phyloP scores from a whole-genome alignment of 495 filamentous ascomycete species.

The Xylaria castorea region DNA sequence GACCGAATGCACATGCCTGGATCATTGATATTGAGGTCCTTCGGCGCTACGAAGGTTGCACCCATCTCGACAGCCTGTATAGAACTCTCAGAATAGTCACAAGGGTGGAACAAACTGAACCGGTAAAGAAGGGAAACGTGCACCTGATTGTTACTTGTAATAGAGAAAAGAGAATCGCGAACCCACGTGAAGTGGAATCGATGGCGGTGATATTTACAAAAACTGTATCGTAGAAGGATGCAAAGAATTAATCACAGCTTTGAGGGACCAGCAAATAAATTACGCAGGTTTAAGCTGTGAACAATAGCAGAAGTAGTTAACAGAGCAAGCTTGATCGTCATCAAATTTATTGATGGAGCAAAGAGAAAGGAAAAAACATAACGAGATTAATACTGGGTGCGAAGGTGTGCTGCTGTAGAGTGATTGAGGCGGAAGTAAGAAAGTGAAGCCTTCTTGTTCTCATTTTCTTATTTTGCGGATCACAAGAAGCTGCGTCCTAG shows the following conservation, averaged over 20 bases:
- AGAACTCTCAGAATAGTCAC: conserved; percentile 41
- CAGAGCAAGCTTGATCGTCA: neutral
- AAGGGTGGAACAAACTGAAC: neutral
- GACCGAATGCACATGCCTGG: conserved; percentile 39
- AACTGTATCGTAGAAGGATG: neutral
- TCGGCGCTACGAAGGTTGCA: conserved; percentile 44
- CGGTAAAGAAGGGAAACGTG: too few species aligned
- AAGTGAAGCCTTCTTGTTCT: neutral
- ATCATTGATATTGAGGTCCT: conserved; percentile 52
- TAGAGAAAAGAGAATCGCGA: neutral
- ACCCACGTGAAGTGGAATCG: neutral
- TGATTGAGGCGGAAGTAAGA: neutral
- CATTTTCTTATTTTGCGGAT: neutral
- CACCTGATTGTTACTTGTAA: neutral
- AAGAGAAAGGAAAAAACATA: neutral
- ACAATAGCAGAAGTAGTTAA: neutral
- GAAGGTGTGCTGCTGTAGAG: neutral
- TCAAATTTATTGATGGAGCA: conserved; percentile 2
- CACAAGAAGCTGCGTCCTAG: conserved; percentile 2
- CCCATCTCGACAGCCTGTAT: conserved; percentile 37
- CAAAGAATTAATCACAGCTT: neutral
- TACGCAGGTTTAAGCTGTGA: neutral
- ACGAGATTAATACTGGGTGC: neutral
- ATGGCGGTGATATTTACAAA: neutral
- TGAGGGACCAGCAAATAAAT: neutral